A percentile compares a stretch with the other conserved stretches of the same genome.
phyloP scores from a whole-genome alignment of 2,329 filamentous ascomycete genomes.

The Sclerotinia sclerotiorum region DNA sequence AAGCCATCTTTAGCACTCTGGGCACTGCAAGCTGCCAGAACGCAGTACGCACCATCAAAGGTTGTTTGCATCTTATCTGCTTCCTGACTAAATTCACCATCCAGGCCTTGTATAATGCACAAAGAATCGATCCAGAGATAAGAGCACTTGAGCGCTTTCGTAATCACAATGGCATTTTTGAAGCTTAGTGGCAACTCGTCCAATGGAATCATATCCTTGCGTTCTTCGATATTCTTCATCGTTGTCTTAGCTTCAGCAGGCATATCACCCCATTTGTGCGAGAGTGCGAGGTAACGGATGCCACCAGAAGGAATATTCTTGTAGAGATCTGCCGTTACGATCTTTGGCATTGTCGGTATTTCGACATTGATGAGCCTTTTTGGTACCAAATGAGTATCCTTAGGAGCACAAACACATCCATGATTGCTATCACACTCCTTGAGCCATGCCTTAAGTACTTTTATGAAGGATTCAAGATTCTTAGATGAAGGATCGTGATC shows the following conservation, averaged over 20 bases:
- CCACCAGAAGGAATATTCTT: not conserved
- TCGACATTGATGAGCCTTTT: not conserved
- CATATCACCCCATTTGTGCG: constrained; percentile 26
- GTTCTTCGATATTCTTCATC: constrained; percentile 10
- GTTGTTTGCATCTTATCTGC: constrained; percentile 34
- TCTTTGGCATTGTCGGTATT: not conserved
- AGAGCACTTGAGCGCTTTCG: constrained; percentile 31
- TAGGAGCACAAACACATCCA: not conserved
- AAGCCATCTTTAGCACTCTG: not conserved
- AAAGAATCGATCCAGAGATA: constrained; percentile 43
- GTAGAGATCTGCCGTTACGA: not conserved
- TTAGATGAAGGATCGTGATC: not conserved
- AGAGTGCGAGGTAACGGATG: constrained; percentile 23
- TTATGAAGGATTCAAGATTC: not conserved
- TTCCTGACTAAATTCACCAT: constrained; percentile 35
- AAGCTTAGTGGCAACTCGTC: constrained; percentile 33
- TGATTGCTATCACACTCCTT: not conserved
- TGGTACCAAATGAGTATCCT: not conserved
- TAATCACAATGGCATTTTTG: constrained; percentile 37
- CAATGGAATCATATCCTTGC: constrained; percentile 22
- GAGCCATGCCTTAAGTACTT: not conserved
- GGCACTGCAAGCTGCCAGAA: constrained; percentile 17
- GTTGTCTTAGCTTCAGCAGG: constrained; percentile 8
- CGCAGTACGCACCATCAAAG: constrained; percentile 28
- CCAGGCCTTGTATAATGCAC: constrained; percentile 39